Evolutionary conservation across 192 early-diverging fungal genomes (phyloP), one percentile per base, ranked within the genome.

Genomic region (Podila epigama): DNA sequence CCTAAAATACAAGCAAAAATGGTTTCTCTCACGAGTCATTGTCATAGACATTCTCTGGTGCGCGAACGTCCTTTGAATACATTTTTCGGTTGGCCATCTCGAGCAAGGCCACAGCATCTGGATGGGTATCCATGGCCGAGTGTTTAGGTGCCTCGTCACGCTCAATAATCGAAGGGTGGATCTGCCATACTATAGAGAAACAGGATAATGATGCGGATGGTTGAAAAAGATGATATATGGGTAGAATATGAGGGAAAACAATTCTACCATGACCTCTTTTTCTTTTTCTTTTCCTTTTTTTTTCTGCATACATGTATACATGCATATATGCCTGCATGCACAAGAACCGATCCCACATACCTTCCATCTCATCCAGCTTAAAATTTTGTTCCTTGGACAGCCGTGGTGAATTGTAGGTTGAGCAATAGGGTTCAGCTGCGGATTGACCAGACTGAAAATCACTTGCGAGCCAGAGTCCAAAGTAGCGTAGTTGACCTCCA

Each of bases 401-500:
- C 29, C 68, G 81, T 31, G 82, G 85, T 6, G 88, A 91, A 16
- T 66, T 80, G 68, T 83, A 94, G 0, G 92, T 94, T 1, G 92
- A 85, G 40, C 89, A 89, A 20, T 81, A 48, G 0, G 86, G 83
- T 2, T 82, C 86, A 6, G 89, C 82, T 51, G 81, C 82, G 2
- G 91, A 91, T 57, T 87, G 81, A 10, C 92, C 92, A 10, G 63
- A 57, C 22, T 72, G 67, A 67, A 92, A 91, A 53, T 86, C 85
- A 31, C 83, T 70, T 39, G 88, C 82, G 2, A 94, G 71, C 91
- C 91, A 94, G 32, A 94, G 52, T 4, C 90, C 91, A 73, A 84
- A 89, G 66, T 92, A 90, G 5, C 85, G 88, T 57, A 92, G 63
- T 59, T 94, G 92, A 10, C 92, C 92, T 32, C 92, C 92, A 66